A percentile compares a stretch with the other conserved stretches of the same genome.
These are phyloP conservation scores for Solanum dulcamara DNA, from an alignment of 257 asterid species.

Conservation along the genomic window DNA sequence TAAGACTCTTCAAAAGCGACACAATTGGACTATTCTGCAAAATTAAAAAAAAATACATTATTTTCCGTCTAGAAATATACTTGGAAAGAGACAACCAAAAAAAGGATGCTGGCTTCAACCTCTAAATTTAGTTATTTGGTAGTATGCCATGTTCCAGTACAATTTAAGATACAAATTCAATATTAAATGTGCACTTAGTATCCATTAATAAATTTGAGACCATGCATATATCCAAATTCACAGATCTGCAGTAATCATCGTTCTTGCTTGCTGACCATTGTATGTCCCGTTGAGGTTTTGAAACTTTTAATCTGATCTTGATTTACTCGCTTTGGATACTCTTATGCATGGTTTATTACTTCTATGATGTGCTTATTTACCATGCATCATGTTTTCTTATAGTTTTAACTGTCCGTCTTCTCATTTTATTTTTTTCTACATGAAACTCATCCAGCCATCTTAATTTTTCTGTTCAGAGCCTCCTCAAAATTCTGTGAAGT, in stretches of 20 bases:
- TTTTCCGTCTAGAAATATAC: background rate
- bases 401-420: background rate
- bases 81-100: background rate
- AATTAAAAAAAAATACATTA: background rate
- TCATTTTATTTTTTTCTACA: background rate
- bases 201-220: background rate
- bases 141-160: background rate
- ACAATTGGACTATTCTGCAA: background rate
- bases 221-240: background rate
- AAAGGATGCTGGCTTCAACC: background rate
- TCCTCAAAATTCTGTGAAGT: conserved; percentile 61
- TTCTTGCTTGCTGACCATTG: background rate
- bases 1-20: background rate
- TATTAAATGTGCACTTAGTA: background rate
- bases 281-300: background rate
- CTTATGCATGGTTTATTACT: background rate
- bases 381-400: background rate
- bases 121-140: background rate
- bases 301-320: background rate
- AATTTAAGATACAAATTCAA: background rate
- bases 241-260: background rate
- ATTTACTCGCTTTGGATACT: background rate
- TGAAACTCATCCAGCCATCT: background rate
- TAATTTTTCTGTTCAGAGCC: conserved; percentile 39
- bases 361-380: background rate